Conservation (phyloP, 345 rosid species). For the Lepidium sativum region DNA sequence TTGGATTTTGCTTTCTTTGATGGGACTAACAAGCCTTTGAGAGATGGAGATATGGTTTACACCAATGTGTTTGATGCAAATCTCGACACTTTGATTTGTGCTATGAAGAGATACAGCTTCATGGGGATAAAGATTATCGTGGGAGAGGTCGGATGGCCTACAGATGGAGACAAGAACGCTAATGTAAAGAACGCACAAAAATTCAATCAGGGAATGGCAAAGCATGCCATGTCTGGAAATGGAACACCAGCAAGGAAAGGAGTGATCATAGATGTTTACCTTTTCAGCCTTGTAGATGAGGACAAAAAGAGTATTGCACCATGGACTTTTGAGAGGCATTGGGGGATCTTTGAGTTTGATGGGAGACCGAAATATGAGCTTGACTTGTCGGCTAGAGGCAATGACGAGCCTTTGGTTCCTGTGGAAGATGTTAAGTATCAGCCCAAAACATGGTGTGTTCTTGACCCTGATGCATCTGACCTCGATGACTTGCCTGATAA, state of each 20-base stretch:
- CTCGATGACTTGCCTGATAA: conserved; percentile 36
- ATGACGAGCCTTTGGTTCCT: conserved; percentile 34
- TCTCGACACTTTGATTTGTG: conserved; percentile 54
- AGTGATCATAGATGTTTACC: conserved; percentile 41
- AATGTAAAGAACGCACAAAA: conserved; percentile 41
- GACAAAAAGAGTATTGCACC: conserved; percentile 57
- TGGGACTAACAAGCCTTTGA: conserved; percentile 40
- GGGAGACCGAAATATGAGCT: conserved; percentile 58
- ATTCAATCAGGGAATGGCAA: conserved; percentile 58
- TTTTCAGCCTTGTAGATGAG: conserved; percentile 63
- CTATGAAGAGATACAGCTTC: conserved; percentile 59
- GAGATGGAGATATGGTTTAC: conserved; percentile 46
- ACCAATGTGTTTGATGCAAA: conserved; percentile 74
- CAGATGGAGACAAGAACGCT: conserved; percentile 56
- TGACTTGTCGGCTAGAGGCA: conserved; percentile 38
- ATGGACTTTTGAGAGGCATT: conserved; percentile 63
- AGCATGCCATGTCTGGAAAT: conserved; percentile 40
- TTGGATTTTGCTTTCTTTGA: conserved; percentile 67
- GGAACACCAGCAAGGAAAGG: conserved; percentile 65
- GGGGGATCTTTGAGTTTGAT: conserved; percentile 64
- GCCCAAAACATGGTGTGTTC: conserved; percentile 55
- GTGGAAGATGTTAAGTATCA: conserved; percentile 50
- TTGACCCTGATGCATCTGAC: conserved; percentile 34
- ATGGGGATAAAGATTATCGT: conserved; percentile 48
- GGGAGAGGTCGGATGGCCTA: conserved; percentile 89